These are phyloP conservation scores for Fonsecaea multimorphosa DNA, from an alignment of 2,329 filamentous ascomycete species.

Conservation along the genomic window DNA sequence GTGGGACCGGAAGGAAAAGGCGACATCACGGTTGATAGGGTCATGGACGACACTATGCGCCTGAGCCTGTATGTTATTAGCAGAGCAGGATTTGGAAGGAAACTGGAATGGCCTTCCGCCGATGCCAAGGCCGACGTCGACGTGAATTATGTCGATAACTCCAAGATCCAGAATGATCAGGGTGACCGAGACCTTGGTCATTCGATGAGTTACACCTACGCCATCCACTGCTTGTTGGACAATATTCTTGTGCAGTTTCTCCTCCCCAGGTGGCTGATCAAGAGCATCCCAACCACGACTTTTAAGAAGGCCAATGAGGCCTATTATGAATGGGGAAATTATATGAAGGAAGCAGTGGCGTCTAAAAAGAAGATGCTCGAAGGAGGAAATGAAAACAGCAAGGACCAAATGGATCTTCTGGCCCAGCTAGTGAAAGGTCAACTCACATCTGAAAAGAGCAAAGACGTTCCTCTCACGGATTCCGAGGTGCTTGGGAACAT, in stretches of 20 bases:
- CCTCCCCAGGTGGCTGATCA: constrained; percentile 63
- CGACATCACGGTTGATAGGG: constrained; percentile 60
- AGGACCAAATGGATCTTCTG: constrained; percentile 63
- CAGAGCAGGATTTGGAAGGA: constrained; percentile 72
- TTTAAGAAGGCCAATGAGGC: constrained; percentile 61
- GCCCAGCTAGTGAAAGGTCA: constrained; percentile 58
- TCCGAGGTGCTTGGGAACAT: constrained; percentile 39
- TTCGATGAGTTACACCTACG: constrained; percentile 69
- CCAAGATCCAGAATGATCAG: constrained; percentile 40
- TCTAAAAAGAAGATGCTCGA: constrained; percentile 62
- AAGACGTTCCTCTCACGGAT: constrained; percentile 34
- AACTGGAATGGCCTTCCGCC: constrained; percentile 66
- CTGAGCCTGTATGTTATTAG: constrained; percentile 66
- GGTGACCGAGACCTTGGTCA: constrained; percentile 54
- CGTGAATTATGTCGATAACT: constrained; percentile 50
- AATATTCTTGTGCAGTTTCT: constrained; percentile 68
- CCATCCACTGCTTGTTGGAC: constrained; percentile 67
- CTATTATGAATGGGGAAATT: constrained; percentile 68
- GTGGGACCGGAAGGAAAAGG: constrained; percentile 50
- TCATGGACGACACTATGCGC: constrained; percentile 70
- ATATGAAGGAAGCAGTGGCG: constrained; percentile 72
- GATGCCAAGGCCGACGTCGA: constrained; percentile 45
- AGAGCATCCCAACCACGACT: constrained; percentile 57
- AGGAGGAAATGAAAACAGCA: constrained; percentile 43
- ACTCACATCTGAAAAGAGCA: constrained; percentile 40